Conservation (phyloP, 352 stramenopile genomes). For the Peronosclerospora sorghi region DNA sequence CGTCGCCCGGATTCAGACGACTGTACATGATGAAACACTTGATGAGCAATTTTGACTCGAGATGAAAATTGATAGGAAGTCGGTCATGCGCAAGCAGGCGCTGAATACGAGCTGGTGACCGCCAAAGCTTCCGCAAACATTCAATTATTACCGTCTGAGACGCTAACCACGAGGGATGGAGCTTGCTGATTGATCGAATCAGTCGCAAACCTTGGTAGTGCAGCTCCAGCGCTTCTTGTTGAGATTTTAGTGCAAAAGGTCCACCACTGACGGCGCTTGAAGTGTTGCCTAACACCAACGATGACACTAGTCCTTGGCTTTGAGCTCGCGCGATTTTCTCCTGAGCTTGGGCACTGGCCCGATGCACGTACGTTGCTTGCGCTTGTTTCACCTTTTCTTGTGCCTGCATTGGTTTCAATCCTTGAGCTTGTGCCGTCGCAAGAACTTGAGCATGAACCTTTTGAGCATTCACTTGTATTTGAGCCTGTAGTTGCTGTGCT, state of each 20-base stretch:
- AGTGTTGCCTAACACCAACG: conserved; percentile 16
- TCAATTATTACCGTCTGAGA: conserved; percentile 85
- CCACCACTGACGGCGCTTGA: conserved; percentile 11
- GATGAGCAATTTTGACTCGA: conserved; percentile 91
- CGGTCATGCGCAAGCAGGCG: no score
- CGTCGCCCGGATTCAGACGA: conserved; percentile 85
- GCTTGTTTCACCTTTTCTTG: conserved; percentile 87
- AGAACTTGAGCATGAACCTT: conserved; percentile 85
- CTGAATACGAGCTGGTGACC: conserved; percentile 69
- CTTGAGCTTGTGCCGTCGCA: conserved; percentile 72
- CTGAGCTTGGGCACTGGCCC: conserved; percentile 78
- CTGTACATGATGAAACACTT: conserved; percentile 94
- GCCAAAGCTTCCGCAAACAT: conserved; percentile 92
- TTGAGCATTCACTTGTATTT: conserved; percentile 85
- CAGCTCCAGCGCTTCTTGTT: conserved; percentile 88
- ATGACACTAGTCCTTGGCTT: conserved; percentile 35
- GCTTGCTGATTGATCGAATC: conserved; percentile 84
- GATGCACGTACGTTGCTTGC: conserved; percentile 78
- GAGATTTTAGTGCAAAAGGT: conserved; percentile 61
- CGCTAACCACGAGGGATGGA: conserved; percentile 89
- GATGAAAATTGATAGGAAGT: conserved; percentile 86
- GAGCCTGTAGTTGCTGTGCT: conserved; percentile 74
- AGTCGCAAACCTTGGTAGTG: conserved; percentile 91
- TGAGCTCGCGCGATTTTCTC: conserved; percentile 77
- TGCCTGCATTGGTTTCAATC: conserved; percentile 75